phyloP scores from a whole-genome alignment of 257 asterid genomes.

The Solanum peruvianum region DNA sequence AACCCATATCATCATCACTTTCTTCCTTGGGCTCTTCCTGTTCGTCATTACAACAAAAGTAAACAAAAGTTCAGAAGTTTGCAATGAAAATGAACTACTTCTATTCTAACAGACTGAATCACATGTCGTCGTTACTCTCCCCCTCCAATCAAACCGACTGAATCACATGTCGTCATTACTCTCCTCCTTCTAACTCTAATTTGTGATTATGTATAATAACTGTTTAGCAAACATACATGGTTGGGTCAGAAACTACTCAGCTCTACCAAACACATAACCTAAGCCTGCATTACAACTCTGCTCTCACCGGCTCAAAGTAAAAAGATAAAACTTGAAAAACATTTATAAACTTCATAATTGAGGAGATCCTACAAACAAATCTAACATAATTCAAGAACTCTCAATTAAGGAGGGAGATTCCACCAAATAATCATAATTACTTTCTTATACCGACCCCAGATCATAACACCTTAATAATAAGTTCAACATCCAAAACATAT shows the following conservation, averaged over 20 bases:
- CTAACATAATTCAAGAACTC: background rate
- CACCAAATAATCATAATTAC: background rate
- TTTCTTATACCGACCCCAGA: background rate
- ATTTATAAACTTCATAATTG: background rate
- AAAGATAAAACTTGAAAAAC: background rate
- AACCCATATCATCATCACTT: conserved; percentile 44
- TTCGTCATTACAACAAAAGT: background rate
- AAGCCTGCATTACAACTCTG: background rate
- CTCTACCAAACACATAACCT: background rate
- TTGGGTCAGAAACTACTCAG: background rate
- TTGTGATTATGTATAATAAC: background rate
- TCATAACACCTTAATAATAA: background rate
- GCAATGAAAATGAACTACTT: background rate
- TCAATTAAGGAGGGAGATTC: background rate
- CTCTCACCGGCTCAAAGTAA: background rate
- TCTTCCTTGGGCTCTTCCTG: conserved; percentile 55
- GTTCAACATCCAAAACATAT: background rate
- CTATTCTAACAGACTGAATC: background rate
- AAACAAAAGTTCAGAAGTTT: background rate
- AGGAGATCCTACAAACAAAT: background rate
- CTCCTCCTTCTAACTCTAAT: background rate
- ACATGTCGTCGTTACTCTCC: too few species aligned
- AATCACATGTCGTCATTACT: background rate
- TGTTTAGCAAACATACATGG: background rate
- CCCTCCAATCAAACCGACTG: background rate